Conservation (phyloP, 2,329 filamentous ascomycete species). For the Neonectria faginata region DNA sequence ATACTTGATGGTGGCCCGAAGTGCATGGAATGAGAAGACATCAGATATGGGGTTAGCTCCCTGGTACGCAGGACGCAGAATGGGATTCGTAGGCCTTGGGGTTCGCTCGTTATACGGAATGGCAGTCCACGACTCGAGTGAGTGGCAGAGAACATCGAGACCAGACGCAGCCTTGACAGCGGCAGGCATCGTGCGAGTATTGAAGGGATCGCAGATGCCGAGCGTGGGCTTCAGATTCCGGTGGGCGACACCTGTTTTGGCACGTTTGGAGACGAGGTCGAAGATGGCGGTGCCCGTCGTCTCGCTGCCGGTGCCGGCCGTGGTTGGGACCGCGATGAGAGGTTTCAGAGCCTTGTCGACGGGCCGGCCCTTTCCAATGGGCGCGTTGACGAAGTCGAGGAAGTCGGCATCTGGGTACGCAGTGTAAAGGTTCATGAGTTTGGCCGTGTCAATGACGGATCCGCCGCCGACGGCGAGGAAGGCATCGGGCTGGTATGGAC, state of each 20-base stretch:
- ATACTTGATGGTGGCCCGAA: constrained; percentile 88
- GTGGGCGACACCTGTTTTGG: constrained; percentile 96
- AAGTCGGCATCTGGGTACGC: constrained; percentile 93
- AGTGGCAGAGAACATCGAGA: constrained; percentile 94
- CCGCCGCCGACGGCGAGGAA: constrained; percentile 92
- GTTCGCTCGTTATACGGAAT: constrained; percentile 91
- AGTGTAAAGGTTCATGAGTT: constrained; percentile 97
- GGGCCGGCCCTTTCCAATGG: constrained; percentile 86
- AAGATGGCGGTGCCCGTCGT: constrained; percentile 99
- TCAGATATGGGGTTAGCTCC: constrained; percentile 98
- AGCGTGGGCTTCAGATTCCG: constrained; percentile 95
- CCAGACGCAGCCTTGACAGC: constrained; percentile 93
- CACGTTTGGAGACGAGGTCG: constrained; percentile 87
- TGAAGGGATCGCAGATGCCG: constrained; percentile 86
- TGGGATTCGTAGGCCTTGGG: constrained; percentile 88
- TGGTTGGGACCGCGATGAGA: constrained; percentile 86
- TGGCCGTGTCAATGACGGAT: constrained; percentile 97
- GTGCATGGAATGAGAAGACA: constrained; percentile 91
- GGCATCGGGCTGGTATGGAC: constrained; percentile 83
- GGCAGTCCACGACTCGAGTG: constrained; percentile 96
- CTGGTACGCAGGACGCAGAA: constrained; percentile 93
- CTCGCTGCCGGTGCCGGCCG: constrained; percentile 88
- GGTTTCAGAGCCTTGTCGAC: constrained; percentile 78
- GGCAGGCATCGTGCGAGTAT: constrained; percentile 95
- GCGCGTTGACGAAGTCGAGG: constrained; percentile 97